phyloP scores from a whole-genome alignment of 768 basidiomycete genomes.

The Mycena capillaripes region DNA sequence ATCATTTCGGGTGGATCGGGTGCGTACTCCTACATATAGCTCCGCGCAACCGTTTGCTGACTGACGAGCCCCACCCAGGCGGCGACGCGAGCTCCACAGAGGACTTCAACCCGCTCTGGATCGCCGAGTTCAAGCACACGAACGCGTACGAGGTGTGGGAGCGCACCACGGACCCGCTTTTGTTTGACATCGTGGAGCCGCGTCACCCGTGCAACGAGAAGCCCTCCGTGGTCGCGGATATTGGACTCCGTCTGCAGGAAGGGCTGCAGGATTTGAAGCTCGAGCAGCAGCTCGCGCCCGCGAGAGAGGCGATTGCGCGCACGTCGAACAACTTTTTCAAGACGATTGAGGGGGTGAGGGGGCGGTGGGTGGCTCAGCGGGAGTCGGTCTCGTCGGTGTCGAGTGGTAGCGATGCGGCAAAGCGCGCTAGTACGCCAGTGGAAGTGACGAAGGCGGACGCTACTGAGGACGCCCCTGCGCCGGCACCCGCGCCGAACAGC shows the following conservation, averaged over 20 bases:
- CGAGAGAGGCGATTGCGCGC: slow-evolving; percentile 88
- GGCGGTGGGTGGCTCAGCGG: slow-evolving; percentile 65
- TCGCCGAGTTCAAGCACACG: slow-evolving; percentile 89
- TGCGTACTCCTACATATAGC: slow-evolving; percentile 31
- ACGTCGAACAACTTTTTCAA: slow-evolving; percentile 90
- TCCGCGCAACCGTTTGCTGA: neutral
- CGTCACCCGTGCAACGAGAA: slow-evolving; percentile 95
- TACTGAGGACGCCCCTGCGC: neutral
- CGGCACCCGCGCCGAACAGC: neutral
- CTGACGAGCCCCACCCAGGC: slow-evolving; percentile 49
- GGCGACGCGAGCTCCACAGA: slow-evolving; percentile 72
- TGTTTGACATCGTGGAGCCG: slow-evolving; percentile 97
- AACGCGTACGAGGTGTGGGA: slow-evolving; percentile 94
- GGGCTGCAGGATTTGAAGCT: slow-evolving; percentile 95
- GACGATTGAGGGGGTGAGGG: slow-evolving; percentile 91
- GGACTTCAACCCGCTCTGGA: slow-evolving; percentile 92
- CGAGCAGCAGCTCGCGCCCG: slow-evolving; percentile 94
- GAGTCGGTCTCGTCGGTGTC: slow-evolving; percentile 25
- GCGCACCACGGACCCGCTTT: slow-evolving; percentile 86
- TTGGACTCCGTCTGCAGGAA: slow-evolving; percentile 92
- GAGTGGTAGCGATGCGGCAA: slow-evolving; percentile 37
- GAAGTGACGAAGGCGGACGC: slow-evolving; percentile 26
- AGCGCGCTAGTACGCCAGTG: slow-evolving; percentile 44
- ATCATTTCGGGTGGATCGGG: slow-evolving; percentile 78
- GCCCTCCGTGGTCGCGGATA: slow-evolving; percentile 90